Base-by-base conservation (phyloP, 306 rosid genomes). In the Prunus dulcis region DNA sequence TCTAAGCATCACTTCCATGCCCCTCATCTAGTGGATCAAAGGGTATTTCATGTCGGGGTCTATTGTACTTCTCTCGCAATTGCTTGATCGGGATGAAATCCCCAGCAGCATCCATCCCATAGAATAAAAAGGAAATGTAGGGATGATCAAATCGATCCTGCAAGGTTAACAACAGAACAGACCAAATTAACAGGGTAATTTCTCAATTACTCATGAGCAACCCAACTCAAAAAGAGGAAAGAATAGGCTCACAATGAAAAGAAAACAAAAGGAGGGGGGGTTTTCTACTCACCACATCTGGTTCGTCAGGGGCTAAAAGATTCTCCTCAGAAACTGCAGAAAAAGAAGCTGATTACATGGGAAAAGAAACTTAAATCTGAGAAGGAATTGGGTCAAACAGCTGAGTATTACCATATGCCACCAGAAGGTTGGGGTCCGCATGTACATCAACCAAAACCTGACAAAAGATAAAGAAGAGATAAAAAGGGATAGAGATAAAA, bases 101-200 rank as follows among this genome's bases (percentile, higher is more conserved):
- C 27, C 98, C 98, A 30, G 95, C 96, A 22, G 93, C 72, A 75
- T 94, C 97, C 96, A 85, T 81, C 82, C 98, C 98, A 22, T 91
- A 87, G 87, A 92, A 94, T 65, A 94, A 81, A 85, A 94, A 91
- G 61, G 97, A 91, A 78, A 82, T 22, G 75, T 90, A 92, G 7
- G 98, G 98, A 76, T 92, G 98, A 83, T 94, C 97, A 77, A 91
- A 86, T 50, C 90, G 90, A 53, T 79, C 90, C 98, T 92, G 89
- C 20, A 79, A 50, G 47, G 22, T 63, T 41, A 73, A 84, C 67
- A 23, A 65, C 50, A 69, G 32, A 28, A 64, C 17, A 60, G 32
- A 63, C 73, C 64, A 45, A 66, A 77, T 69, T 43, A 20, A 56
- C 32, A 28, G 41, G 3, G 65, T 53, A 17, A 43, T 18, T 12